phyloP scores from a whole-genome alignment of 768 basidiomycete species.

The Mycena galericulata region DNA sequence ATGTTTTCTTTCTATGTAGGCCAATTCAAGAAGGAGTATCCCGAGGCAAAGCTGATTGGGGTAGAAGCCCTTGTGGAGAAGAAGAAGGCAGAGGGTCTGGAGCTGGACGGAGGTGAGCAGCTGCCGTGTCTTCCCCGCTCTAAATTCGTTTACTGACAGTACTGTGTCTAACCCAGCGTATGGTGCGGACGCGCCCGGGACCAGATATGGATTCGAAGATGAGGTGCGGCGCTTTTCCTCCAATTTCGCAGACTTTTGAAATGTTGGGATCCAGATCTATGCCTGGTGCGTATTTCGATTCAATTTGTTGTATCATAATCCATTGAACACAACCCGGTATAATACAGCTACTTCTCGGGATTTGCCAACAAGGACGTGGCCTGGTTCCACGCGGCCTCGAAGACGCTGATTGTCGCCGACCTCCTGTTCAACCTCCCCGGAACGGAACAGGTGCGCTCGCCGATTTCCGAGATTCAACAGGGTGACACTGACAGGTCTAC shows the following conservation, averaged over 20 bases:
- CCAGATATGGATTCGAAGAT: slow-evolving; percentile 83
- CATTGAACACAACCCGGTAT: background rate
- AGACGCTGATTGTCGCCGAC: slow-evolving; percentile 84
- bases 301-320: background rate
- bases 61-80: slow-evolving; percentile 67
- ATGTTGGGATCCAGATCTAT: slow-evolving; percentile 52
- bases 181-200: slow-evolving; percentile 71
- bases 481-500: background rate
- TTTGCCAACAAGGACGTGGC: slow-evolving; percentile 85
- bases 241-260: slow-evolving; percentile 7
- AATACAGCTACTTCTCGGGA: slow-evolving; percentile 80
- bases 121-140: background rate
- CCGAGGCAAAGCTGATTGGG: slow-evolving; percentile 77
- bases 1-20: slow-evolving; percentile 44
- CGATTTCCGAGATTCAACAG: background rate
- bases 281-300: slow-evolving; percentile 52
- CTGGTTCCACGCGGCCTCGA: slow-evolving; percentile 79
- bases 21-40: slow-evolving; percentile 78
- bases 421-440: slow-evolving; percentile 86
- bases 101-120: slow-evolving; percentile 71
- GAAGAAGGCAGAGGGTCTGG: slow-evolving; percentile 62
- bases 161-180: slow-evolving; percentile 53
- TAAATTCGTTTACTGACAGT: slow-evolving; percentile 5
- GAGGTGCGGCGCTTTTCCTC: slow-evolving; percentile 51
- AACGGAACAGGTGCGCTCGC: slow-evolving; percentile 72